Base-by-base conservation (phyloP, 2,329 filamentous ascomycete species). In the Fusarium pilosicola region DNA sequence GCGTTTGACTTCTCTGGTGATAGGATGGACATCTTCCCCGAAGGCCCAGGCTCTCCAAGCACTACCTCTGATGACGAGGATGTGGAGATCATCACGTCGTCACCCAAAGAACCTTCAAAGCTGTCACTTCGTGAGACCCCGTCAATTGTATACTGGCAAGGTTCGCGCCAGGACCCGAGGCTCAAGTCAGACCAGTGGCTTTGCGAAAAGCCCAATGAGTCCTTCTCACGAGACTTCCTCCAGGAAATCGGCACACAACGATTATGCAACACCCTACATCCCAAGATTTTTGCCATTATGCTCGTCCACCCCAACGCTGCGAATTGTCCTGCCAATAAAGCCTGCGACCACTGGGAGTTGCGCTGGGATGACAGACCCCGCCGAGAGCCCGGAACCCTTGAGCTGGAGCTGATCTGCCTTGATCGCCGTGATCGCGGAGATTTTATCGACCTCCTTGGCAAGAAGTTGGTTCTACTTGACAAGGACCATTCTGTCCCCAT, bases 381-480 rank as follows among this genome's bases (percentile, higher is more conserved):
- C 4, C 20, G 24, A 22, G 51, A 54, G 5, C 51, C 34, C 6
- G 51, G 51, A 7, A 38, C 51, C 20, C 22, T 54, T 22, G 51
- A 54, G 34, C 15, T 54, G 24, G 51, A 54, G 9, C 18, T 54
- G 18, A 38, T 54, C 24, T 54, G 51, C 20, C 24, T 54, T 26
- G 34, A 38, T 28, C 24, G 18, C 0, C 20, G 20, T 9, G 18
- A 36, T 22, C 51, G 20, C 2, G 24, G 20, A 7, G 11, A 15
- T 13, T 28, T n/a, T 10, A 22, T 7, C 22, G 24, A 22, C 2
- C 34, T 11, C 2, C 18, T 7, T 2, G 32, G 3, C 6, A 8
- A 38, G 6, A 12, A 14, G 14, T 38, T 38, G 5, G 11, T 12
- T 39, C 8, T 39, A 3, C 26, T 38, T 13, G 51, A 36, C 11